These are phyloP conservation scores for Neurospora tetrasperma DNA, from an alignment of 495 filamentous ascomycete genomes.

Conservation along the genomic window DNA sequence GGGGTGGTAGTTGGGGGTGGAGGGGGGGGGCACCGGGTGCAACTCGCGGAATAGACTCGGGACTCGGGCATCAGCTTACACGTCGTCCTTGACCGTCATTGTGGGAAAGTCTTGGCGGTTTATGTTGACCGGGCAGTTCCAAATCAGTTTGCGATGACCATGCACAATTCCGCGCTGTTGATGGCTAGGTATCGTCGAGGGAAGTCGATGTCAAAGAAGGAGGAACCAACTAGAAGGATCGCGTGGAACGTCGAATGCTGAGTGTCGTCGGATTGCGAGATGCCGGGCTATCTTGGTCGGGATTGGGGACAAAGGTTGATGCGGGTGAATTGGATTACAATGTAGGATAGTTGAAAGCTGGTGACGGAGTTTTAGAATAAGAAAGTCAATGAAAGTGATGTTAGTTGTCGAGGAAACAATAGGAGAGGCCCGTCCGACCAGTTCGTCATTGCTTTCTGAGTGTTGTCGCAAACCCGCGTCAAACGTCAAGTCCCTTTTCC, in stretches of 20 bases:
- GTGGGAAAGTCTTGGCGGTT: constrained; percentile 18
- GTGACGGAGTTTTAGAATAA: background rate
- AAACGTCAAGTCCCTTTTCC: background rate
- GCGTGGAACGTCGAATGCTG: background rate
- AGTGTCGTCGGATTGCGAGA: background rate
- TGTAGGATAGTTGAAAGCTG: background rate
- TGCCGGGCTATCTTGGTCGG: background rate
- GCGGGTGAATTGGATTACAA: background rate
- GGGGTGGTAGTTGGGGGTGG: background rate
- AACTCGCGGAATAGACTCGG: background rate
- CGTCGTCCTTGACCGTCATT: constrained; percentile 44
- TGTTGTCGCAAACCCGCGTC: background rate
- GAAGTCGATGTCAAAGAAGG: background rate
- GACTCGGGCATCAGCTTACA: constrained; percentile 26
- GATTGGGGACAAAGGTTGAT: background rate
- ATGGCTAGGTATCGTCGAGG: background rate
- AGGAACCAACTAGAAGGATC: background rate
- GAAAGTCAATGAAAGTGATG: background rate
- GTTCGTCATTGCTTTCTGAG: background rate
- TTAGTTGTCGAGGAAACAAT: background rate
- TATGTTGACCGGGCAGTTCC: background rate
- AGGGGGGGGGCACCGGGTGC: background rate
- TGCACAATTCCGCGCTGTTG: background rate
- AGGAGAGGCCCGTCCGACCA: background rate
- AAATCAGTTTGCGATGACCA: background rate